Evolutionary conservation across 1,284 basidiomycete species (phyloP).

Genomic region (Ustilago vetiveriae): DNA sequence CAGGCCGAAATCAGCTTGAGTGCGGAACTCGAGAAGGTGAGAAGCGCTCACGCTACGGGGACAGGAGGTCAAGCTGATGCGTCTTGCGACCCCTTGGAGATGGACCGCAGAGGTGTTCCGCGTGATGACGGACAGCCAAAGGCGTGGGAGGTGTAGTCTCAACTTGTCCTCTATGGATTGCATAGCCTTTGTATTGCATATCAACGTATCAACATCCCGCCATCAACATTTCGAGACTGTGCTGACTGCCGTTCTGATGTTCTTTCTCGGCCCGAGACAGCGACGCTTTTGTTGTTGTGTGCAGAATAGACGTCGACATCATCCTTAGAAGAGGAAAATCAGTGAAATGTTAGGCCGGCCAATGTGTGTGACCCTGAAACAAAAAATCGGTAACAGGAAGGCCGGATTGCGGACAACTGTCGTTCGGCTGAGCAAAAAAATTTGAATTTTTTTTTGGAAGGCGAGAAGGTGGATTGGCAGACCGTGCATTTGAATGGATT

Average conservation of each 20-base stretch:
- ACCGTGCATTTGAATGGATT: conserved; percentile 6
- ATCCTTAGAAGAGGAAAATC: no score
- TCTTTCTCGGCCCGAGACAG: no score
- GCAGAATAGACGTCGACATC: no score
- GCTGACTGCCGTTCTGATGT: no score
- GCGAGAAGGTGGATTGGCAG: conserved; percentile 1
- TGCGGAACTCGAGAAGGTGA: conserved; percentile 25
- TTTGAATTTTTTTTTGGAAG: conserved; percentile 28
- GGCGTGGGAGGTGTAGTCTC: conserved; percentile 62
- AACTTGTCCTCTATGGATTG: neutral
- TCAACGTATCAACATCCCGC: no score
- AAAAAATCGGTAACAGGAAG: neutral
- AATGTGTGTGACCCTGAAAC: neutral
- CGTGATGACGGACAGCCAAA: conserved; percentile 64
- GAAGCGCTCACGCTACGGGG: conserved; percentile 7
- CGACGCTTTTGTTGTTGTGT: no score
- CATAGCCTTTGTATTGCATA: neutral
- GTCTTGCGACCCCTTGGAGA: conserved; percentile 38
- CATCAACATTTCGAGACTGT: no score
- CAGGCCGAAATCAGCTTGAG: conserved; percentile 33
- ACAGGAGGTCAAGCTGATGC: conserved; percentile 25
- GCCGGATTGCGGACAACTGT: conserved; percentile 25
- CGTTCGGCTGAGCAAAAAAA: conserved; percentile 26
- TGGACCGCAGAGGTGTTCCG: conserved; percentile 58
- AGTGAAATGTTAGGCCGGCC: no score